Conservation (phyloP, 176 grass and related monocot species). For the Saccharum spontaneum region DNA sequence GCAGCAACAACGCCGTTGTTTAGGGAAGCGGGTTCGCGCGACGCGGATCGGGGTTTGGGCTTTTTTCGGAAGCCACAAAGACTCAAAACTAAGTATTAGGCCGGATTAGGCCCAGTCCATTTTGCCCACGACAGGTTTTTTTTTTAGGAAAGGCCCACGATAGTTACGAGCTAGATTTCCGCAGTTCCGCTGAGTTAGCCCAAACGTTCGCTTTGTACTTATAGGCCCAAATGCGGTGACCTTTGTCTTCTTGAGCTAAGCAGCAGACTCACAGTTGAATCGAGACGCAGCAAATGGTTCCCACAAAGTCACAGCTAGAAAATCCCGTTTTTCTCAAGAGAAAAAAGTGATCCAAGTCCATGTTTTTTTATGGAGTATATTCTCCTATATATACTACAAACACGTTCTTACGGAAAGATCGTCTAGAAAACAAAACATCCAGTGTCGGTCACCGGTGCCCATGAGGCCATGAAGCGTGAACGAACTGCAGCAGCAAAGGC, state of each 20-base stretch:
- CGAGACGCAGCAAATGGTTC: too few species aligned
- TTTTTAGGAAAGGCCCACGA: neutral
- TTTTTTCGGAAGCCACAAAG: neutral
- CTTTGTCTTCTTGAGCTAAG: neutral
- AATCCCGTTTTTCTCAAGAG: neutral
- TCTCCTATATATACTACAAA: neutral
- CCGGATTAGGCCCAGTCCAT: neutral
- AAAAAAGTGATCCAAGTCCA: neutral
- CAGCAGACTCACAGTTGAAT: neutral
- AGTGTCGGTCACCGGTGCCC: neutral
- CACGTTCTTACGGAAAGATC: neutral
- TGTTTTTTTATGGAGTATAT: neutral
- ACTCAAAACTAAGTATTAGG: neutral
- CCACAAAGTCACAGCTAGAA: neutral
- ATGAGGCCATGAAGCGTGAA: neutral
- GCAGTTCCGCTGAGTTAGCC: neutral
- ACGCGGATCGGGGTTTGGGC: neutral
- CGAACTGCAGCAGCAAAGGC: neutral
- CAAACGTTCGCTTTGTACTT: neutral
- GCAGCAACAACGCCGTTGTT: neutral
- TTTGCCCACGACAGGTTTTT: neutral
- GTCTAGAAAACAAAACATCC: neutral
- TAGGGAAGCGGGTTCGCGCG: conserved; percentile 2
- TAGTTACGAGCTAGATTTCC: neutral
- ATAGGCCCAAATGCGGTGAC: neutral